A percentile compares a stretch with the other conserved stretches of the same genome.
Conservation (phyloP, 345 rosid species). For the Noccaea caerulescens region DNA sequence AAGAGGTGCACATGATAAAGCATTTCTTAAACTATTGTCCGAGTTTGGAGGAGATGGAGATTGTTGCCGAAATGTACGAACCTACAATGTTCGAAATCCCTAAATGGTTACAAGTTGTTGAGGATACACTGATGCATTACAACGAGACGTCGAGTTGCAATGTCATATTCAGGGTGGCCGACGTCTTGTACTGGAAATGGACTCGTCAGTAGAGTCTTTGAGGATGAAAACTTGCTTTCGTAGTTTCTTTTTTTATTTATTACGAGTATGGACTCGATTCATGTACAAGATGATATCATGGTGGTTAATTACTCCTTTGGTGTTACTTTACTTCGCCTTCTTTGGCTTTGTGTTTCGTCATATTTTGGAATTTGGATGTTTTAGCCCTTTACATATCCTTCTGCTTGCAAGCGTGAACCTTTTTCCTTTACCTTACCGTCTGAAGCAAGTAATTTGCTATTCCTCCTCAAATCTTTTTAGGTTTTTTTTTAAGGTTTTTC, state of each 20-base stretch:
- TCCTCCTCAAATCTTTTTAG: no score
- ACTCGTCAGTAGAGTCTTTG: constrained; percentile 3
- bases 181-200: constrained; percentile 7
- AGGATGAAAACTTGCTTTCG: constrained; percentile 6
- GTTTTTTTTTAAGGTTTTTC: no score
- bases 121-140: constrained; percentile 18
- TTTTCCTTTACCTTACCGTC: no score
- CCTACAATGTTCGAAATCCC: constrained; percentile 20
- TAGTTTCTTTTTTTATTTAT: background rate
- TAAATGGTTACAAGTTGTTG: background rate
- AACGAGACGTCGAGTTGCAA: constrained; percentile 23
- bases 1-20: constrained; percentile 33
- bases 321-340: no score
- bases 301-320: background rate
- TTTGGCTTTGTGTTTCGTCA: no score
- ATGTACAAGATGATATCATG: background rate
- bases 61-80: background rate
- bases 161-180: constrained; percentile 3
- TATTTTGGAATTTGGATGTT: no score
- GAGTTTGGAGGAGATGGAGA: constrained; percentile 29
- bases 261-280: background rate
- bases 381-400: no score
- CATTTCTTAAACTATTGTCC: constrained; percentile 36
- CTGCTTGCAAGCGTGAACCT: no score
- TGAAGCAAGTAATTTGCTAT: no score